Evolutionary conservation across 2,329 filamentous ascomycete species (phyloP).

Genomic region (Simplicillium sp.): DNA sequence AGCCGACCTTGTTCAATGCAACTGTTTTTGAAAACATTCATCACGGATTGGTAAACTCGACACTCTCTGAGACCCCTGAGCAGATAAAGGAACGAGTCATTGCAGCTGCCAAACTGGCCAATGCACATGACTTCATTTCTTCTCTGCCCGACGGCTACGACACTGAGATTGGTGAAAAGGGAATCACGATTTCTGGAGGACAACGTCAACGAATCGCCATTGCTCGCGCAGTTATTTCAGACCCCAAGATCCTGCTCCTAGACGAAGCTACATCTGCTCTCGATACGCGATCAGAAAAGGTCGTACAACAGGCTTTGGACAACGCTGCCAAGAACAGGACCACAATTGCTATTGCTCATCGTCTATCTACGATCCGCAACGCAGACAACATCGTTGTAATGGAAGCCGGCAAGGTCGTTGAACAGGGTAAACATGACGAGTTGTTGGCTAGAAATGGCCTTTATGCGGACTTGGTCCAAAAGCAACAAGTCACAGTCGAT

Average conservation of each 20-base stretch:
- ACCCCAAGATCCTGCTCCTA: slow-evolving; percentile 53
- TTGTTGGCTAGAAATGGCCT: slow-evolving; percentile 37
- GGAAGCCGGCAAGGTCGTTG: slow-evolving; percentile 14
- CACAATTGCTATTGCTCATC: slow-evolving; percentile 54
- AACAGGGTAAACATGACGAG: slow-evolving; percentile 28
- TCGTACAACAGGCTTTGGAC: slow-evolving; percentile 45
- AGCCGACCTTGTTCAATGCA: slow-evolving; percentile 33
- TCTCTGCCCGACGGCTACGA: slow-evolving; percentile 36
- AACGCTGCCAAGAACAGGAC: slow-evolving; percentile 44
- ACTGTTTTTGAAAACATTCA: slow-evolving; percentile 45
- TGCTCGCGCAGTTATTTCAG: slow-evolving; percentile 51
- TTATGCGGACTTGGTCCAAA: slow-evolving; percentile 40
- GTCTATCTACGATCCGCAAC: slow-evolving; percentile 30
- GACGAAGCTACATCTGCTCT: slow-evolving; percentile 57
- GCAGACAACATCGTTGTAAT: slow-evolving; percentile 21
- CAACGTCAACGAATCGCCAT: slow-evolving; percentile 58
- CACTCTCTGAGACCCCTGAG: slow-evolving; percentile 24
- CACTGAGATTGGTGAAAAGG: slow-evolving; percentile 52
- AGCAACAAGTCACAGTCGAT: background rate
- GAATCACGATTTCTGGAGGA: slow-evolving; percentile 55
- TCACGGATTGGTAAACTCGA: slow-evolving; percentile 33
- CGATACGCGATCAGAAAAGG: slow-evolving; percentile 28
- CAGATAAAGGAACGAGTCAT: slow-evolving; percentile 28
- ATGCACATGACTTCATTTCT: slow-evolving; percentile 40
- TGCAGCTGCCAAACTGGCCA: slow-evolving; percentile 35